Conservation (phyloP, 257 asterid genomes). For the Apocynum venetum region DNA sequence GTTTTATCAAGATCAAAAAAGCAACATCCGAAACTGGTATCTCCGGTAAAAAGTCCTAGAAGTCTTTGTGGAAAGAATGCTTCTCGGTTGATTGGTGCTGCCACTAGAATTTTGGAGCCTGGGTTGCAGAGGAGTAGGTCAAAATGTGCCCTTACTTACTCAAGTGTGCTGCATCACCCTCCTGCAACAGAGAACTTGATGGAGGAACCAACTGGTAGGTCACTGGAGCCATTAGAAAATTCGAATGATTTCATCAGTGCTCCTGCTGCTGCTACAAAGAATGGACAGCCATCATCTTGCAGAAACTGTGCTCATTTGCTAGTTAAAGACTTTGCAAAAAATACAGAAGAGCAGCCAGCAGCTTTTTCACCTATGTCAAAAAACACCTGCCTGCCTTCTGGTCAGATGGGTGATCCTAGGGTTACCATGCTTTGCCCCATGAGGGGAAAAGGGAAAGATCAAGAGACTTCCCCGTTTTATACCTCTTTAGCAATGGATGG, state of each 20-base stretch:
- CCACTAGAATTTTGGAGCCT: slow-evolving; percentile 81
- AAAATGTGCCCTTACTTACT: slow-evolving; percentile 54
- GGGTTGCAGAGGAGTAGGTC: slow-evolving; percentile 60
- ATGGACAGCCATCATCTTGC: slow-evolving; percentile 43
- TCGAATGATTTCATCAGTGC: slow-evolving; percentile 18
- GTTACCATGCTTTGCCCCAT: slow-evolving; percentile 28
- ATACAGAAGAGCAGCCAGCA: slow-evolving; percentile 26
- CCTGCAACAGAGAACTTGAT: slow-evolving; percentile 18
- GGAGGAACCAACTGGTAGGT: slow-evolving; percentile 26
- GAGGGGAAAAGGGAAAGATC: slow-evolving; percentile 29
- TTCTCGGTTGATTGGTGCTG: slow-evolving; percentile 77
- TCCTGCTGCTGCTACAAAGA: slow-evolving; percentile 13
- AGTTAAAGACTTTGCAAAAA: slow-evolving; percentile 21
- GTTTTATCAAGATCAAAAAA: slow-evolving; percentile 60
- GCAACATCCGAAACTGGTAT: slow-evolving; percentile 52
- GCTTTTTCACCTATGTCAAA: slow-evolving; percentile 28
- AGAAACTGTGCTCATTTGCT: slow-evolving; percentile 52
- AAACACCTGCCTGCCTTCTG: slow-evolving; percentile 28
- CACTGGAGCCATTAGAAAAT: slow-evolving; percentile 26
- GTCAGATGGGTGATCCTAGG: slow-evolving; percentile 31
- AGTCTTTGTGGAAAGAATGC: slow-evolving; percentile 52
- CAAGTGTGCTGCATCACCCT: slow-evolving; percentile 19
- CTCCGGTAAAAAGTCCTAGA: slow-evolving; percentile 75
- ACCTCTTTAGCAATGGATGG: slow-evolving; percentile 18
- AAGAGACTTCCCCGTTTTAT: slow-evolving; percentile 14